Base-by-base conservation (phyloP, 1,284 basidiomycete species). In the Boletus semigastroideus region DNA sequence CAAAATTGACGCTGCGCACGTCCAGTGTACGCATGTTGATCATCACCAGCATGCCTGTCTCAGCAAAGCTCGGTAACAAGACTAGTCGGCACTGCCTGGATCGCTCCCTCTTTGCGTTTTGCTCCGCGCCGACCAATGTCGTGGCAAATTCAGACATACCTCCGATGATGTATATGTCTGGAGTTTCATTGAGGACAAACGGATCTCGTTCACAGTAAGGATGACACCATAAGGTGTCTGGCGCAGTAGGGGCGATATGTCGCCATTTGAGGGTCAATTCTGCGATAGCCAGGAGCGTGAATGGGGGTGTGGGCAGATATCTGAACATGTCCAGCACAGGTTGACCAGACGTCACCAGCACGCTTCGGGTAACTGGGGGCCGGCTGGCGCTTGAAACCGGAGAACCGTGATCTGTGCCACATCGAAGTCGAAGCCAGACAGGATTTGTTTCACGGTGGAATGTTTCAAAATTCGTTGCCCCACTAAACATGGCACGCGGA, bases 191-290 rank as follows among this genome's bases (percentile, higher is more conserved):
- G 37, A 99, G 77, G 51, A 98, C 79, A 71, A 99, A 99, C 0
- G 97, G 97, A 68, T 99, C 97, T 10, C 76, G 74, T 36, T 84
- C 78, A 47, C 90, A 86, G 74, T 91, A 98, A 10, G 97, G 97
- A 68, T 98, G 96, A 65, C 96, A 98, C 94, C 94, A 98, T 2
- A 99, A 79, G 1, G 97, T 99, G 71, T 99, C 97, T 13, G 97
- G 97, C 13, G 96, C 94, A 1, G 96, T 99, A 0, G 97, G 97
- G 11, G 97, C 96, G 61, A 98, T 83, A 72, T 99, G 97, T 55
- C 93, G 79, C 97, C 95, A 99, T 63, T 82, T 83, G 12, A 99
- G 77, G 14, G 93, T 95, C 44, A 87, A 78, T 57, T 84, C 78
- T 4, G 92, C 84, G 62, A 98, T 81, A 5, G 79, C 79, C 36